These are phyloP conservation scores for Haplosporangium sp. DNA, from an alignment of 371 early-diverging fungal genomes.

Conservation along the genomic window DNA sequence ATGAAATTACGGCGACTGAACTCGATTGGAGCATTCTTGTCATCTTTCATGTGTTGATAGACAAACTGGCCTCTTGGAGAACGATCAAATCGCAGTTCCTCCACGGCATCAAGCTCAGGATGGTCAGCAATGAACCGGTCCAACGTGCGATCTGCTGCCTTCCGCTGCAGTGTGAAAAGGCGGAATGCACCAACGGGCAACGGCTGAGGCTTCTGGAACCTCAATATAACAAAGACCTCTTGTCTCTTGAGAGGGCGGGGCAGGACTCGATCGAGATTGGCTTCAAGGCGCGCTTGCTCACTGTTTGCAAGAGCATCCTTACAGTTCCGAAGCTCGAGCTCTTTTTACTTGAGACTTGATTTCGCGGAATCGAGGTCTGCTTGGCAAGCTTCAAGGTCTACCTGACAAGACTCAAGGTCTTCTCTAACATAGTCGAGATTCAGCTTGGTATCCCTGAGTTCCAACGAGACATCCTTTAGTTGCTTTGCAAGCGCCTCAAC, in stretches of 20 bases:
- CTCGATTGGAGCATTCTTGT: conserved; percentile 15
- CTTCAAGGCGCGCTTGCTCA: too few species aligned
- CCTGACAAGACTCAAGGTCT: conserved; percentile 4
- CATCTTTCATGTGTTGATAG: too few species aligned
- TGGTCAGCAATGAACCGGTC: conserved; percentile 13
- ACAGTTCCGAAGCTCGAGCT: not conserved
- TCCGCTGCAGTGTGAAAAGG: too few species aligned
- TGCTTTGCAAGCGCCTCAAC: not conserved
- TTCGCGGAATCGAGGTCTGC: conserved; percentile 1
- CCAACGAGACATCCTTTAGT: not conserved
- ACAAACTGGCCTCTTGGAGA: too few species aligned
- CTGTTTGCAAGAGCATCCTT: too few species aligned
- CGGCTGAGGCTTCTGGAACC: too few species aligned
- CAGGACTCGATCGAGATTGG: too few species aligned
- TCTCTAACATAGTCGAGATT: conserved; percentile 4
- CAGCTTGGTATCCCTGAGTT: conserved; percentile 5
- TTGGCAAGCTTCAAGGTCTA: too few species aligned
- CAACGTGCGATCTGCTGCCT: too few species aligned
- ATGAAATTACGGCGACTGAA: conserved; percentile 18
- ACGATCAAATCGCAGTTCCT: conserved; percentile 26
- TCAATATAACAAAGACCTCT: too few species aligned
- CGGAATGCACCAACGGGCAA: too few species aligned
- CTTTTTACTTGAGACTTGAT: conserved; percentile 1
- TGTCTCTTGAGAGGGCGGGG: too few species aligned
- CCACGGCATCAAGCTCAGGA: conserved; percentile 17